Percentiles rank a stretch among this genome's conserved stretches.
Evolutionary conservation across 1,139 yeast species (phyloP).

Genomic region (Yamadazyma diospyri): DNA sequence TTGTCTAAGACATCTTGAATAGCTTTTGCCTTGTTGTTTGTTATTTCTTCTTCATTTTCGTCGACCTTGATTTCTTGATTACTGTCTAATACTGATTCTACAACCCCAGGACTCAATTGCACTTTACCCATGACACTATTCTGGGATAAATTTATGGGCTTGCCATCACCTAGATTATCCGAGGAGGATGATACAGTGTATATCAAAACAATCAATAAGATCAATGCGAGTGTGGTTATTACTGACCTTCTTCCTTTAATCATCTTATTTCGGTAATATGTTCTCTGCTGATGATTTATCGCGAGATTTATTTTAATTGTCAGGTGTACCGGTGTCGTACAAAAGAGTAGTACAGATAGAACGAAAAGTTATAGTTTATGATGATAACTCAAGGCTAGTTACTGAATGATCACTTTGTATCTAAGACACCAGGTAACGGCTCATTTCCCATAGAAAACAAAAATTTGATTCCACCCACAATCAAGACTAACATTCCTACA

Average conservation of each 20-base stretch:
- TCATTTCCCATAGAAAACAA: slow-evolving; percentile 53
- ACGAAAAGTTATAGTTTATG: too few relatives aligned
- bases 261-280: too few relatives aligned
- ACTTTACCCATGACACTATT: neutral
- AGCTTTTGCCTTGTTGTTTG: neutral
- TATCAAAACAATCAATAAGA: slow-evolving; percentile 12
- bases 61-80: slow-evolving; percentile 8
- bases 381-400: too few relatives aligned
- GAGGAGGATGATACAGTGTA: slow-evolving; percentile 13
- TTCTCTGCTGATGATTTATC: too few relatives aligned
- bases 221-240: slow-evolving; percentile 11
- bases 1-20: neutral
- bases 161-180: slow-evolving; percentile 8
- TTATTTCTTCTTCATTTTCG: slow-evolving; percentile 6
- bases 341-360: too few relatives aligned
- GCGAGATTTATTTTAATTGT: too few relatives aligned
- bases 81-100: slow-evolving; percentile 11
- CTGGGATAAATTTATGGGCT: slow-evolving; percentile 21
- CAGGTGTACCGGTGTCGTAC: too few relatives aligned
- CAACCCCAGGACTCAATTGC: slow-evolving; percentile 8
- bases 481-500: slow-evolving; percentile 41
- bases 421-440: slow-evolving; percentile 66
- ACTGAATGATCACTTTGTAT: too few relatives aligned
- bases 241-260: slow-evolving; percentile 15
- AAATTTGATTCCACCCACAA: slow-evolving; percentile 54